Conservation (phyloP, 345 rosid genomes). For the Brassica napus region DNA sequence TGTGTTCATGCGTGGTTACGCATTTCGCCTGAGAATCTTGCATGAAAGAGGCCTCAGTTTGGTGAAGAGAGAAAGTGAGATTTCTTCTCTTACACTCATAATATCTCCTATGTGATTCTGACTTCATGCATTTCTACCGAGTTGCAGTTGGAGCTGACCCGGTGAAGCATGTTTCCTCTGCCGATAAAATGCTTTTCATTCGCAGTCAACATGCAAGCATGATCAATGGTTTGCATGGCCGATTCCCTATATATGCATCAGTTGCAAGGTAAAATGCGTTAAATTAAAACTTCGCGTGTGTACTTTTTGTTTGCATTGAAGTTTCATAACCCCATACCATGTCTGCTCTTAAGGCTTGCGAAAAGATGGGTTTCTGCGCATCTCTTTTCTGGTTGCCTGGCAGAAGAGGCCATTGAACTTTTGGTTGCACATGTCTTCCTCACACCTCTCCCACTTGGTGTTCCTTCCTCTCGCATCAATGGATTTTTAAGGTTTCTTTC, state of each 20-base stretch:
- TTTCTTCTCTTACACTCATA: constrained; percentile 27
- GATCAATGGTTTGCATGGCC: constrained; percentile 81
- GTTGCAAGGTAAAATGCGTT: constrained; percentile 62
- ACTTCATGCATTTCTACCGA: constrained; percentile 19
- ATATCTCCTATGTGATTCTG: constrained; percentile 25
- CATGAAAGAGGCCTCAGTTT: constrained; percentile 87
- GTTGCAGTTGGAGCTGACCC: constrained; percentile 56
- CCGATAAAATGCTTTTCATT: constrained; percentile 70
- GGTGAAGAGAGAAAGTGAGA: constrained; percentile 75
- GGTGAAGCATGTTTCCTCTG: constrained; percentile 55
- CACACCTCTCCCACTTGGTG: constrained; percentile 72
- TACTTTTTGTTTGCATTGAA: constrained; percentile 17
- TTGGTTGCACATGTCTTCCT: constrained; percentile 79
- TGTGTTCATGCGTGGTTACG: constrained; percentile 74
- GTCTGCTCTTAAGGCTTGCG: constrained; percentile 64
- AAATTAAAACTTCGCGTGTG: constrained; percentile 9
- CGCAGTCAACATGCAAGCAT: constrained; percentile 89
- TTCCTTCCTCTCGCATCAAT: constrained; percentile 78
- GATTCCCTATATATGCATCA: constrained; percentile 63
- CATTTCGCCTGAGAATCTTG: constrained; percentile 79
- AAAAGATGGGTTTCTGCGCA: constrained; percentile 94
- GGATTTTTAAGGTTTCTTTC: constrained; percentile 78
- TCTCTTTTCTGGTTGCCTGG: constrained; percentile 87
- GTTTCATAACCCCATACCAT: constrained; percentile 13
- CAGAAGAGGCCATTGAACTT: constrained; percentile 83